Conservation (phyloP, 805 yeast genomes). For the Teunomyces tritomae region DNA sequence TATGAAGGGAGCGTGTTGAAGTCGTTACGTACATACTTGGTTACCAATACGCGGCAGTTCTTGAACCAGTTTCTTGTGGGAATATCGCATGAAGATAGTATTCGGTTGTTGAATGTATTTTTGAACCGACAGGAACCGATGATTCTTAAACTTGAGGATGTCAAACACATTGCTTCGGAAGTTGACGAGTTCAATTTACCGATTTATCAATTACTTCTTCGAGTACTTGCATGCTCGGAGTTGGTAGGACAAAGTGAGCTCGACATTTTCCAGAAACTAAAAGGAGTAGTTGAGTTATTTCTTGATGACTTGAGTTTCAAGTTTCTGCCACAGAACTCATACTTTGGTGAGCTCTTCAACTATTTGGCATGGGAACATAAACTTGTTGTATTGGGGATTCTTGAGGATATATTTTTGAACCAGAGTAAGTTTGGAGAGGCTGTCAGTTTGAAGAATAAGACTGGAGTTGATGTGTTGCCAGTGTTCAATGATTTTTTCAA, state of each 20-base stretch:
- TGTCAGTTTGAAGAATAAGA: not conserved
- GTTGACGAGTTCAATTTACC: constrained; percentile 38
- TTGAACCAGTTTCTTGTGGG: constrained; percentile 20
- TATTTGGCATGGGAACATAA: constrained; percentile 30
- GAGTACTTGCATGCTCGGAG: constrained; percentile 17
- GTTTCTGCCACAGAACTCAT: constrained; percentile 30
- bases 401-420: constrained; percentile 28
- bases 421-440: not conserved
- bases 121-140: constrained; percentile 3
- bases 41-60: constrained; percentile 17
- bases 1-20: constrained; percentile 9
- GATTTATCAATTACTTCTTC: constrained; percentile 27
- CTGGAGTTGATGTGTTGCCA: constrained; percentile 28
- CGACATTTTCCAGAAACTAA: constrained; percentile 12
- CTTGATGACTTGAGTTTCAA: constrained; percentile 23
- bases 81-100: constrained; percentile 15
- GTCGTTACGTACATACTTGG: constrained; percentile 12
- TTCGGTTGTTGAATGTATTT: constrained; percentile 17
- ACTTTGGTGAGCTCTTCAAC: constrained; percentile 40
- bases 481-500: constrained; percentile 44
- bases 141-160: constrained; percentile 12
- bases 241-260: constrained; percentile 6
- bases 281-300: constrained; percentile 12
- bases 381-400: constrained; percentile 20
- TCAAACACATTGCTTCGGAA: constrained; percentile 10